Percentiles rank a stretch among this genome's conserved stretches.
These are phyloP conservation scores for Tuctoria greenei DNA, from an alignment of 176 grass and related monocot genomes.

Conservation along the genomic window DNA sequence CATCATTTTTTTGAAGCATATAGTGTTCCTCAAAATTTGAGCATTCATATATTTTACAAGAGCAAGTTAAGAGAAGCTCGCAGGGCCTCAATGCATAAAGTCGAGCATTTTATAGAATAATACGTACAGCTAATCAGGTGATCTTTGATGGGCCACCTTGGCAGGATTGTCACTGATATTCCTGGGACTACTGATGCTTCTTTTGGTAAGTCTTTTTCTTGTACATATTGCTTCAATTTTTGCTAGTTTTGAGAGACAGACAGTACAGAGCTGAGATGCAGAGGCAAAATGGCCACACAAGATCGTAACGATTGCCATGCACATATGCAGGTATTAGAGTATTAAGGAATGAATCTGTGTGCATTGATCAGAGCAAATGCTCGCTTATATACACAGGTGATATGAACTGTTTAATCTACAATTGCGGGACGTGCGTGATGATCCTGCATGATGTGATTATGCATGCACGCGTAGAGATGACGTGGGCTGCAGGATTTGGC, in stretches of 20 bases:
- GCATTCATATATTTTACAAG: constrained; percentile 7
- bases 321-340: too few species aligned
- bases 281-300: background rate
- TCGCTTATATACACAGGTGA: too few species aligned
- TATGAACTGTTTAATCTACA: too few species aligned
- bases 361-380: too few species aligned
- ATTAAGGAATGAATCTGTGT: too few species aligned
- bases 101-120: background rate
- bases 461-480: too few species aligned
- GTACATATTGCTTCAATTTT: constrained; percentile 33
- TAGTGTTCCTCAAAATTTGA: constrained; percentile 11
- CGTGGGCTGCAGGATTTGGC: too few species aligned
- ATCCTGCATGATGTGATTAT: too few species aligned
- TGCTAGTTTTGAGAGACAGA: constrained; percentile 20
- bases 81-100: background rate
- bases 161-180: constrained; percentile 80
- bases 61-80: background rate
- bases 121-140: background rate
- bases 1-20: too few species aligned
- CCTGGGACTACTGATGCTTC: constrained; percentile 76
- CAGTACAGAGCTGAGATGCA: too few species aligned
- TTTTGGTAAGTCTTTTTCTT: constrained; percentile 62
- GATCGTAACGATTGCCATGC: too few species aligned
- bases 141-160: constrained; percentile 10
- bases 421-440: too few species aligned